Base-by-base conservation (phyloP, 768 basidiomycete genomes). In the Lactarius pseudohatsudake region DNA sequence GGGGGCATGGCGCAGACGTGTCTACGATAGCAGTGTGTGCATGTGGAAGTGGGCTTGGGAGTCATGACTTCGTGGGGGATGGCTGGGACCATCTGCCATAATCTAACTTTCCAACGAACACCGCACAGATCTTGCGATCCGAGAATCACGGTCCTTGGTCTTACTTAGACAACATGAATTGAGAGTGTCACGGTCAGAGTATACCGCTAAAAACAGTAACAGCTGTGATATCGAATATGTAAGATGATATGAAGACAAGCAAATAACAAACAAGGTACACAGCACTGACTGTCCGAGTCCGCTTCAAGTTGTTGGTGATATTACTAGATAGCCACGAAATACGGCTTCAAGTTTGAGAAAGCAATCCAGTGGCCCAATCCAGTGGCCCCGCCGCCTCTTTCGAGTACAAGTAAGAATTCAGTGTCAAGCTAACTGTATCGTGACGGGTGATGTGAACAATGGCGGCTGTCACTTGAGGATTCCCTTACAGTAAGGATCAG, bases 21-120 rank as follows among this genome's bases (percentile, higher is more conserved):
- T 83, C 59, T 81, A 79, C 4, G 86, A 84, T 58, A 89, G 80
- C 0, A 89, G 76, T 6, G 87, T 87, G 71, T 89, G 87, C 82
- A 89, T 85, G 72, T 85, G 81, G 30, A 85, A 72, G 50, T 80
- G 74, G 8, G 72, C 69, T 70, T 80, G 71, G 11, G 34, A 36
- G 10, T 34, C 26, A 26, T 26, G 26, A 26, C 34, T 71, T 72
- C 2, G 67, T 70, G 18, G 68, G 67, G 47, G 72, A 64, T 69
- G 70, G 58, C 41, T 63, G 6, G 43, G 66, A 36, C 45, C 58
- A 57, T 57, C n/a, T n/a, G n/a, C n/a, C n/a, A n/a, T n/a, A n/a
- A n/a, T n/a, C 36, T 36, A 36, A 36, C 36, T 36, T 11, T 36
- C 36, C 36, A 11, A 11, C 11, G n/a, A 53, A 22, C 15, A 7